phyloP scores from a whole-genome alignment of 129 eudicot species.

The Pulicaria dysenterica region DNA sequence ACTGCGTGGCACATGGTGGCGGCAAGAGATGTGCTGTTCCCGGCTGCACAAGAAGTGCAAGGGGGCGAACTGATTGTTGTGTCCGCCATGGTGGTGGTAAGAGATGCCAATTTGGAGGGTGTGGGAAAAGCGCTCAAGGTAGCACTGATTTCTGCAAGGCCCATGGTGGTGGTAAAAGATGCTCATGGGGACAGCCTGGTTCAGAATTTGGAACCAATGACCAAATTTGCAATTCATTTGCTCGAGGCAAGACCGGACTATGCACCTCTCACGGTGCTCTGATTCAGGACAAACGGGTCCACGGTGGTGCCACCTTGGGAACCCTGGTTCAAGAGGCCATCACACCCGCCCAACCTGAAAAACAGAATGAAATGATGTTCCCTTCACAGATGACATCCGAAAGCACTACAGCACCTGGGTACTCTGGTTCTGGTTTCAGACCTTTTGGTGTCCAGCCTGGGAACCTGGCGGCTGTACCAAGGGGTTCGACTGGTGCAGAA shows the following conservation, averaged over 20 bases:
- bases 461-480: constrained; percentile 30
- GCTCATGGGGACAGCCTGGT: constrained; percentile 85
- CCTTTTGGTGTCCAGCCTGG: constrained; percentile 22
- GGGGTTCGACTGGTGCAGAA: constrained; percentile 48
- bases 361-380: constrained; percentile 31
- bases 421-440: constrained; percentile 30
- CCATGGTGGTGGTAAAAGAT: constrained; percentile 96
- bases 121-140: constrained; percentile 97
- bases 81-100: constrained; percentile 98
- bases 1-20: constrained; percentile 95
- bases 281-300: constrained; percentile 91
- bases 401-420: constrained; percentile 14
- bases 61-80: constrained; percentile 91
- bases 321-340: constrained; percentile 53
- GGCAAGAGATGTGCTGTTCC: constrained; percentile 88
- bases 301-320: constrained; percentile 90
- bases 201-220: constrained; percentile 63
- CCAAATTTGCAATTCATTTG: constrained; percentile 62
- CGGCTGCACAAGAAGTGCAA: constrained; percentile 86
- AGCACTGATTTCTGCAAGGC: constrained; percentile 99
- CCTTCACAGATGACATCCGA: constrained; percentile 27
- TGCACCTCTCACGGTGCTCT: constrained; percentile 84
- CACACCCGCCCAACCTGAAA: constrained; percentile 30
- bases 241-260: constrained; percentile 77
- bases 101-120: constrained; percentile 69